phyloP scores from a whole-genome alignment of 2,329 filamentous ascomycete species.

The Fusarium sp. region DNA sequence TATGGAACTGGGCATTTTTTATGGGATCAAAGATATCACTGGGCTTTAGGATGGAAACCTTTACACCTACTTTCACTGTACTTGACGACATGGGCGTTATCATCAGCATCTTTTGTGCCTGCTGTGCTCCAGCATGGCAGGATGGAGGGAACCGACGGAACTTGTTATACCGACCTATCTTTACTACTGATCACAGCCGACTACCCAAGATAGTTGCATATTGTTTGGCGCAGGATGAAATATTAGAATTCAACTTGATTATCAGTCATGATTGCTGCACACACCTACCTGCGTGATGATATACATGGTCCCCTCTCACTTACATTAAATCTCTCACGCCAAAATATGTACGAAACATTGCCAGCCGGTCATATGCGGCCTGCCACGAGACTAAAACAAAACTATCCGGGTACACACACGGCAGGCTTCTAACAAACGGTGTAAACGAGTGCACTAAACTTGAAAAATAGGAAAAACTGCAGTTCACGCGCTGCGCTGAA shows the following conservation, averaged over 20 bases:
- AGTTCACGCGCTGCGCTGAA: constrained; percentile 9
- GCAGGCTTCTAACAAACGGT: neutral
- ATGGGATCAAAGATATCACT: constrained; percentile 43
- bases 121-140: constrained; percentile 24
- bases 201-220: constrained; percentile 40
- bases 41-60: constrained; percentile 20
- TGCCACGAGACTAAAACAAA: constrained; percentile 6
- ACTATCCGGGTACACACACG: constrained; percentile 1
- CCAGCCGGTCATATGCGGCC: constrained; percentile 5
- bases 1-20: constrained; percentile 43
- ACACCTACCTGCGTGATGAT: neutral
- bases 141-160: constrained; percentile 13
- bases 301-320: neutral
- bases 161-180: constrained; percentile 16
- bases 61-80: constrained; percentile 23
- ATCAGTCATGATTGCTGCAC: neutral
- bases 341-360: constrained; percentile 11
- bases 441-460: neutral
- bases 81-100: constrained; percentile 42
- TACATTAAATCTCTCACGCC: neutral
- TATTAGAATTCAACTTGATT: constrained; percentile 30
- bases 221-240: constrained; percentile 47
- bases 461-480: neutral
- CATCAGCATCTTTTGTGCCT: constrained; percentile 9
- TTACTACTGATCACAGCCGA: constrained; percentile 30